These are phyloP conservation scores for Syncephalastrum sp. DNA, from an alignment of 371 early-diverging fungal species.

Conservation along the genomic window DNA sequence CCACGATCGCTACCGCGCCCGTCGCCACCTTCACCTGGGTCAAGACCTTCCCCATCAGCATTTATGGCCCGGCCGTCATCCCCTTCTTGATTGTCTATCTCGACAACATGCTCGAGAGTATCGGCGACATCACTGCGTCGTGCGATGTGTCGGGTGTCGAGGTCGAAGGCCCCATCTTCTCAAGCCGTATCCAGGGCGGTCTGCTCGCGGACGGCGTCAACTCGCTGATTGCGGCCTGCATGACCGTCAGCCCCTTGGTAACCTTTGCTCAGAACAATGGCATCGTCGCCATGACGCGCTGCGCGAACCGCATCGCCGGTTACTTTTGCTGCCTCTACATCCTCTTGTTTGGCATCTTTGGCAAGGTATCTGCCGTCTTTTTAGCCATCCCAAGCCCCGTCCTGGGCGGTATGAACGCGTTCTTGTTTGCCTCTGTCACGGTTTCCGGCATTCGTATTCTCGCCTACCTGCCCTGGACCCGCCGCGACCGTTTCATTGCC, in stretches of 20 bases:
- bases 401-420: constrained; percentile 63
- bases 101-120: constrained; percentile 56
- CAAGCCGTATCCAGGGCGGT: constrained; percentile 62
- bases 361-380: constrained; percentile 64
- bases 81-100: constrained; percentile 59
- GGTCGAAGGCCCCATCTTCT: constrained; percentile 62
- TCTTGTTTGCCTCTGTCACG: constrained; percentile 59
- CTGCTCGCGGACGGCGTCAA: constrained; percentile 63
- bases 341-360: constrained; percentile 59
- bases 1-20: constrained; percentile 53
- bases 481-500: constrained; percentile 65
- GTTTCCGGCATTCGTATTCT: constrained; percentile 67
- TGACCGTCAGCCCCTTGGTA: constrained; percentile 58
- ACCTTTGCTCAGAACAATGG: constrained; percentile 70
- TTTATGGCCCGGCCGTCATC: constrained; percentile 67
- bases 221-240: constrained; percentile 54
- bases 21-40: constrained; percentile 59
- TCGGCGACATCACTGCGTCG: constrained; percentile 65
- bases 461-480: constrained; percentile 60
- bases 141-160: constrained; percentile 62
- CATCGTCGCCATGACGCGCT: constrained; percentile 56
- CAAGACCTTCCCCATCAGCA: constrained; percentile 53
- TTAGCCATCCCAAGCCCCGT: constrained; percentile 53
- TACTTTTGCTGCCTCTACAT: constrained; percentile 61
- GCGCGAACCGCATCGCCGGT: constrained; percentile 64